Evolutionary conservation across 108 stramenopile genomes (phyloP), one percentile per base, ranked within the genome.

Genomic region (Cyclotella baltica): DNA sequence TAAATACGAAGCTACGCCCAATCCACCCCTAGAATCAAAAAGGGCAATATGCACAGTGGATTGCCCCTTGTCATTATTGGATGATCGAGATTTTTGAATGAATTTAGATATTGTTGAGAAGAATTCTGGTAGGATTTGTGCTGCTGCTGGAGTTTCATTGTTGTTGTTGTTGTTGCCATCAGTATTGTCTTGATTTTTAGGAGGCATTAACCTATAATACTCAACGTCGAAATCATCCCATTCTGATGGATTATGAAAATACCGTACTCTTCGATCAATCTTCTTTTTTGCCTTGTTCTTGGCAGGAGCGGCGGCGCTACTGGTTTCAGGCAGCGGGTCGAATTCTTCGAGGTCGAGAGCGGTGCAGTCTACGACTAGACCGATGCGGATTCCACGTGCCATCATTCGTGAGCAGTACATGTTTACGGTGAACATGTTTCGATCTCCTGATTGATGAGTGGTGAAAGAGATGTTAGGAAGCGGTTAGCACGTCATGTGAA

Each of bases 201-300:
- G 65, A 51, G 79, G 81, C 50, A 72, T 10, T 50, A 83, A 59
- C 43, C 83, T 78, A 66, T 64, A 70, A 65, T 86, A 83, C 48
- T 86, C 85, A 28, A 86, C 77, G 36, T 83, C 85, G 51, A 56
- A 86, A 57, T 86, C 85, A 52, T 83, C 82, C 85, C 85, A 86
- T 40, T 86, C 85, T 43, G 40, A 58, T 0, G 82, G 63, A 76
- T 86, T 81, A 56, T 86, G 85, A 72, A 86, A 83, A 61, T 86
- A 86, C 33, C 84, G 46, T 52, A 84, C 79, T 56, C 84, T 64
- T 15, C 59, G 33, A 72, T 85, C 84, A 4, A 59, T 13, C 5
- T 23, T 28, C 46, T 43, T 70, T 19, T 50, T 38, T 6, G 62
- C 1, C 10, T 62, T 47, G 52, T 37, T 57, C 19, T 62, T 62